These are phyloP conservation scores for Colletotrichum graminicola DNA, from an alignment of 2,329 filamentous ascomycete genomes.

Conservation along the genomic window DNA sequence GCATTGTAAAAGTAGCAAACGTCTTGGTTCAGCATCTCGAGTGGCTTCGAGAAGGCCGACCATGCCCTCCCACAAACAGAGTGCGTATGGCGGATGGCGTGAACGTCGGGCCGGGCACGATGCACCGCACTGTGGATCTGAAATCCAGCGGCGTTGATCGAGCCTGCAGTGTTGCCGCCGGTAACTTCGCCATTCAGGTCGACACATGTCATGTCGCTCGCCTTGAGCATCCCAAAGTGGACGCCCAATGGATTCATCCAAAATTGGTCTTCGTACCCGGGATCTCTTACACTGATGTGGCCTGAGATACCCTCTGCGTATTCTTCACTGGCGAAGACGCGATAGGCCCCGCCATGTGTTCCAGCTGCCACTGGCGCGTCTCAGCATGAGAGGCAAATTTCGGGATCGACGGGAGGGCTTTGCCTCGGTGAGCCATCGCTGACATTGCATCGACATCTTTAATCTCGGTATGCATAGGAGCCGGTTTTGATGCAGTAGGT, in stretches of 20 bases:
- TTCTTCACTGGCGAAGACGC: slow-evolving; percentile 68
- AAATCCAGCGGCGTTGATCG: slow-evolving; percentile 49
- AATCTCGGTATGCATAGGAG: neutral
- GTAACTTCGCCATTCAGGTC: slow-evolving; percentile 71
- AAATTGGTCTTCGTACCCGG: slow-evolving; percentile 69
- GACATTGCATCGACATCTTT: neutral
- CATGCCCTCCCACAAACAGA: slow-evolving; percentile 68
- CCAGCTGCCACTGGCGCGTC: slow-evolving; percentile 65
- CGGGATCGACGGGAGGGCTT: slow-evolving; percentile 20
- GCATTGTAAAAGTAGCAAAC: slow-evolving; percentile 65
- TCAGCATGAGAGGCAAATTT: slow-evolving; percentile 46
- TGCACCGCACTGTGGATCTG: slow-evolving; percentile 64
- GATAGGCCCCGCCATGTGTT: slow-evolving; percentile 66
- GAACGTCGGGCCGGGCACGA: slow-evolving; percentile 64
- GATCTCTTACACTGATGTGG: slow-evolving; percentile 72
- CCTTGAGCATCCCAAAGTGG: slow-evolving; percentile 71
- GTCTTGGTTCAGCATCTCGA: slow-evolving; percentile 76
- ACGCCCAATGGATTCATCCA: slow-evolving; percentile 73
- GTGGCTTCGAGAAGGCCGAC: slow-evolving; percentile 64
- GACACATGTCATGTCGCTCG: slow-evolving; percentile 53
- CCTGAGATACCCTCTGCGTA: slow-evolving; percentile 73
- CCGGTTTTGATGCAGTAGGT: neutral
- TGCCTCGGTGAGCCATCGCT: slow-evolving; percentile 17
- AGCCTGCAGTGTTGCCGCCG: slow-evolving; percentile 64
- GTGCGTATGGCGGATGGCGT: slow-evolving; percentile 67